Conservation (phyloP, 1,284 basidiomycete species). For the Cryptococcus floricola region DNA sequence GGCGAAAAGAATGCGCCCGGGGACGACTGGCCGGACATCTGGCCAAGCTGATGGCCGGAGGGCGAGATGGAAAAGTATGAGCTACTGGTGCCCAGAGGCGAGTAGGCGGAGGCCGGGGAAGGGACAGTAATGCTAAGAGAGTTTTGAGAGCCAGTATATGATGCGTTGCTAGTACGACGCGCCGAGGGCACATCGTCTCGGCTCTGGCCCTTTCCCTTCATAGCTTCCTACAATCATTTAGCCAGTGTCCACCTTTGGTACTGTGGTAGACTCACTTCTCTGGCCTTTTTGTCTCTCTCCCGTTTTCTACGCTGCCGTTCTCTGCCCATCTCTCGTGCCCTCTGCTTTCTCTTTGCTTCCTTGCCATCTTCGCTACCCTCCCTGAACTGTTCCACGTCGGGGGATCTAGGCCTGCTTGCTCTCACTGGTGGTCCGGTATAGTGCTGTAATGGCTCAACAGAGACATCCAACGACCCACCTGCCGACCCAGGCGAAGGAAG, state of each 20-base stretch:
- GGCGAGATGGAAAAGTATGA: slow-evolving; percentile 20
- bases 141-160: slow-evolving; percentile 1
- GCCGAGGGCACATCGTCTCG: too few species aligned
- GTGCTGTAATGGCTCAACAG: slow-evolving; percentile 4
- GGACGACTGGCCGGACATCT: slow-evolving; percentile 23
- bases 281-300: slow-evolving; percentile 17
- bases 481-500: neutral
- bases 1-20: slow-evolving; percentile 22
- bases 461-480: slow-evolving; percentile 5
- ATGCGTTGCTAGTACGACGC: neutral
- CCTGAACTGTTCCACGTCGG: neutral
- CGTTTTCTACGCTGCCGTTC: slow-evolving; percentile 18
- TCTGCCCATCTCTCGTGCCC: slow-evolving; percentile 17
- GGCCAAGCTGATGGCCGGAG: slow-evolving; percentile 7
- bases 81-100: slow-evolving; percentile 14
- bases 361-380: slow-evolving; percentile 4
- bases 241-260: too few species aligned
- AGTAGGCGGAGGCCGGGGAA: slow-evolving; percentile 22
- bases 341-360: slow-evolving; percentile 11
- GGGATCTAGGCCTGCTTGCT: too few species aligned
- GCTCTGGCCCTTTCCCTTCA: too few species aligned
- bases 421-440: neutral
- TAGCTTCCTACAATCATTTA: too few species aligned
- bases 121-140: slow-evolving; percentile 21
- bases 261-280: slow-evolving; percentile 10